Conservation (phyloP, 768 basidiomycete species). For the Pluteus cervinus region DNA sequence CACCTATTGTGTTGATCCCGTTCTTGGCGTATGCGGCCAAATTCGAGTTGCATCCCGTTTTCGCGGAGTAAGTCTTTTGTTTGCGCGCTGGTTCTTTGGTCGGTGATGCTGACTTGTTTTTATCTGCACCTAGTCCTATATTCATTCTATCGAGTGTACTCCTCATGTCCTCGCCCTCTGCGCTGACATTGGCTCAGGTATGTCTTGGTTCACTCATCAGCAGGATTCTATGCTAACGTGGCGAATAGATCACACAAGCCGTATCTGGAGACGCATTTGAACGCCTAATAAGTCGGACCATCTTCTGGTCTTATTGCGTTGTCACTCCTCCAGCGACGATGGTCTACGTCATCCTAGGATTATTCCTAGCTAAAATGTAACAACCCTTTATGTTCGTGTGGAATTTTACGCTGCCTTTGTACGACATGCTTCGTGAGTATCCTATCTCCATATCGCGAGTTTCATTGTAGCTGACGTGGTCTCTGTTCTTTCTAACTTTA, state of each 20-base stretch:
- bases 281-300: conserved; percentile 82
- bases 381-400: too few relatives aligned
- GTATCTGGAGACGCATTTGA: conserved; percentile 87
- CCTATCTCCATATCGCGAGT: too few relatives aligned
- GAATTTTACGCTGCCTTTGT: too few relatives aligned
- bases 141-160: conserved; percentile 84
- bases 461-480: too few relatives aligned
- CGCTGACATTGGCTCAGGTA: conserved; percentile 51
- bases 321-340: conserved; percentile 85
- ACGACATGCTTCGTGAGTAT: too few relatives aligned
- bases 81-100: conserved; percentile 6
- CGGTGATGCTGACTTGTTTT: conserved; percentile 6
- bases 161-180: conserved; percentile 78
- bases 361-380: conserved; percentile 54
- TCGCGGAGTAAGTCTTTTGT: conserved; percentile 60
- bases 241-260: conserved; percentile 73
- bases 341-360: conserved; percentile 66
- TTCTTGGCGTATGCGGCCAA: conserved; percentile 59
- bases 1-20: conserved; percentile 74
- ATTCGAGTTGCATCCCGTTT: conserved; percentile 54
- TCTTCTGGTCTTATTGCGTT: conserved; percentile 90
- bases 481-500: too few relatives aligned
- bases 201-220: conserved; percentile 5
- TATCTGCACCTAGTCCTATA: conserved; percentile 52
- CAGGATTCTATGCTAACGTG: neutral